Evolutionary conservation across 805 yeast genomes (phyloP).

Genomic region (Wickerhamiella spandovensis): DNA sequence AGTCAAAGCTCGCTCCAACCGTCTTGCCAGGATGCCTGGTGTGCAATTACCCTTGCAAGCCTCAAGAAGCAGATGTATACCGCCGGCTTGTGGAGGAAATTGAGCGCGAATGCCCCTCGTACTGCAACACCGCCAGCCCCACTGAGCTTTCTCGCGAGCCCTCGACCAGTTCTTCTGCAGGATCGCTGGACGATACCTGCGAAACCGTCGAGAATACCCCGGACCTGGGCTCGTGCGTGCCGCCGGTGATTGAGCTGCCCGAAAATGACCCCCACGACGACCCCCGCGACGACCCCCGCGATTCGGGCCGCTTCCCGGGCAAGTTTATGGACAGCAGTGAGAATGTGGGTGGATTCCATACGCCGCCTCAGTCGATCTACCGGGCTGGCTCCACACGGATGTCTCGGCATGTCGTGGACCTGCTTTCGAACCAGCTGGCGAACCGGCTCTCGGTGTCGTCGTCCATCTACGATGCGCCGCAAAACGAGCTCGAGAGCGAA

Average conservation of each 20-base stretch:
- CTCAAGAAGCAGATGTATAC: conserved; percentile 2
- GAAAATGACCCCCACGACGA: neutral
- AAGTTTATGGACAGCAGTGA: neutral
- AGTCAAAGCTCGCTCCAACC: neutral
- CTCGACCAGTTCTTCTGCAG: neutral
- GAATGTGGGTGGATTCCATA: neutral
- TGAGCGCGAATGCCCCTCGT: neutral
- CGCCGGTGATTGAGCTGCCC: neutral
- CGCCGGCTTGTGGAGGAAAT: neutral
- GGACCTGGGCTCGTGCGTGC: neutral
- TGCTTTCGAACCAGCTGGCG: neutral
- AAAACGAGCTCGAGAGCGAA: neutral
- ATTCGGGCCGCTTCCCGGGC: no score
- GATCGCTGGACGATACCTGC: neutral
- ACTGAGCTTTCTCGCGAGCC: neutral
- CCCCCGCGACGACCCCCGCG: no score
- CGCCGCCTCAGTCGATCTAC: neutral
- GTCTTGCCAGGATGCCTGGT: conserved; percentile 4
- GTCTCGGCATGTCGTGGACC: neutral
- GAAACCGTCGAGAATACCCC: neutral
- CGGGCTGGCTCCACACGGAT: neutral
- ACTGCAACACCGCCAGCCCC: neutral
- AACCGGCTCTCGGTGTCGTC: neutral
- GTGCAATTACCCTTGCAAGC: conserved; percentile 7
- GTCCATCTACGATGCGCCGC: neutral